Conservation (phyloP, 2,329 filamentous ascomycete genomes). For the Pyricularia sp. region DNA sequence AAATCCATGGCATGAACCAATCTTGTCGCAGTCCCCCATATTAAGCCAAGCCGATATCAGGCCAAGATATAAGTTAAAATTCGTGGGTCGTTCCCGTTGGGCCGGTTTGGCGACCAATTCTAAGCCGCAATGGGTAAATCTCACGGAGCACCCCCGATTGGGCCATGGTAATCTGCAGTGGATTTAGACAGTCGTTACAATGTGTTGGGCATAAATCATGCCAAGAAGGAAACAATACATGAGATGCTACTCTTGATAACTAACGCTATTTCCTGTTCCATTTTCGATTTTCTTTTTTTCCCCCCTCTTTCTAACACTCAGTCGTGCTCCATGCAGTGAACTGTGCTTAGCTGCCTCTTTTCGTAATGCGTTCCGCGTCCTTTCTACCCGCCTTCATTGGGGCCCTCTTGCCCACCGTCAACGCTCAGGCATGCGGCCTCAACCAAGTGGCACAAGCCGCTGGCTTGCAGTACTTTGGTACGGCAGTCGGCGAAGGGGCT, state of each 20-base stretch:
- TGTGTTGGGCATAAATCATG: not conserved
- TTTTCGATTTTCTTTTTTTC: not conserved
- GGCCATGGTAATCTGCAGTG: not conserved
- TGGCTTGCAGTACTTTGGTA: slow-evolving; percentile 45
- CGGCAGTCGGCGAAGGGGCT: slow-evolving; percentile 44
- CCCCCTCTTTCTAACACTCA: not conserved
- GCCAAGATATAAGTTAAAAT: not conserved
- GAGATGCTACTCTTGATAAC: not conserved
- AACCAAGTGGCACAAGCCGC: slow-evolving; percentile 13
- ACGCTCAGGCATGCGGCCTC: not conserved
- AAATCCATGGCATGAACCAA: not conserved
- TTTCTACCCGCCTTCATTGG: not conserved
- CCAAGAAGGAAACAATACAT: not conserved
- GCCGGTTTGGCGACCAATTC: not conserved
- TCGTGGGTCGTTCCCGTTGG: not conserved
- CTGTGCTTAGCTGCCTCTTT: not conserved
- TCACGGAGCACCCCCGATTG: not conserved
- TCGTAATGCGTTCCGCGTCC: not conserved
- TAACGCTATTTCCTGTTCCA: not conserved
- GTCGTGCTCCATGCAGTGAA: not conserved
- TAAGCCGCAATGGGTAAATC: not conserved
- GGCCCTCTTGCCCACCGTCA: not conserved
- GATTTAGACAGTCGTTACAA: not conserved
- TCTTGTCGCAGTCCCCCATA: not conserved
- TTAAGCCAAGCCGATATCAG: not conserved